Evolutionary conservation across 148 eudicot genomes (phyloP), one percentile per base, ranked within the genome.

Genomic region (Polygonum maritimum): DNA sequence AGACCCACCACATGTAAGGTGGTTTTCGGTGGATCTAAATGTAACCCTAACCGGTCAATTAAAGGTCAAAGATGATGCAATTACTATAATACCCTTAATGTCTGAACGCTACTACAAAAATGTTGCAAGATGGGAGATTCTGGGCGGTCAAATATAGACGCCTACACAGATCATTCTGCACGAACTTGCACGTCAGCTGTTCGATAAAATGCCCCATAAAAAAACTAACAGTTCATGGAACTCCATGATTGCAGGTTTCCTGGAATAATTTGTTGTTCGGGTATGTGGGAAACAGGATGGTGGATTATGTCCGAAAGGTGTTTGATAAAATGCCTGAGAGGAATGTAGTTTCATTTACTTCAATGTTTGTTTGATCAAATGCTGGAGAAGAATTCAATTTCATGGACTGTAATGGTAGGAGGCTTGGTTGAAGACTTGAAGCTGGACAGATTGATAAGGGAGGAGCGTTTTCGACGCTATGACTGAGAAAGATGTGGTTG

Each of bases 331-430:
- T 87, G 87, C 81, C 86, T 8, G 82, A 78, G 51, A 79, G 87
- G 39, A 83, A 85, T 76, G 80, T 81, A 71, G 87, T 82, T 49
- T 78, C 89, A 14, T 86, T 87, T 85, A 82, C 85, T 26, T 45
- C 84, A 18, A 62, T 87, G 87, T 9, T 83, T 85, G 31, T 87
- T 87, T 76, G 78, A 80, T 60, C 75, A 48, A 60, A 83, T 81
- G 82, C 85, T 85, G 2, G 84, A 80, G 69, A 86, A 71, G 82
- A 86, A 82, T 82, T 83, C 84, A 33, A 77, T 84, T 36, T 82
- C 87, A 2, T 82, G 87, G 86, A 84, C 86, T 7, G 87, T 82
- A 60, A 78, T 86, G 85, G 76, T 83, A 35, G 86, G 88, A 51
- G 84, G 88, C 12, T 18, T 87, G 9, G 79, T 87, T 74, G 83